These are phyloP conservation scores for Tremellales sp. DNA, from an alignment of 1,284 basidiomycete genomes.

Conservation along the genomic window DNA sequence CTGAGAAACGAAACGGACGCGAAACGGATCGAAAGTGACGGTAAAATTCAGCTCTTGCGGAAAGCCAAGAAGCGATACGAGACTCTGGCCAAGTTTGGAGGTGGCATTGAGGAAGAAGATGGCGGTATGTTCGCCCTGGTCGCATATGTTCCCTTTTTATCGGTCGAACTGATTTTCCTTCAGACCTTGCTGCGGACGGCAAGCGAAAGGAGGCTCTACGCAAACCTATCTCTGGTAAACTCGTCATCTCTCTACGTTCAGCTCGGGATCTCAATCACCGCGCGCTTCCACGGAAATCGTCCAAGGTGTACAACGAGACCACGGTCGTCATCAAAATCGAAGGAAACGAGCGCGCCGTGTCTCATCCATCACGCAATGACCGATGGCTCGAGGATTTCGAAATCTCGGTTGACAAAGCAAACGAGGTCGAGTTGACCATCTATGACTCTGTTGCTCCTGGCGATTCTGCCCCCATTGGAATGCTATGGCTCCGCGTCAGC, in stretches of 20 bases:
- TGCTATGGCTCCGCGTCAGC: conserved; percentile 92
- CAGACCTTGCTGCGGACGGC: conserved; percentile 59
- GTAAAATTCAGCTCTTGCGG: conserved; percentile 90
- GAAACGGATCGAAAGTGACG: conserved; percentile 90
- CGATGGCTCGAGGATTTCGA: conserved; percentile 98
- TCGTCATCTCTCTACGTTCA: conserved; percentile 80
- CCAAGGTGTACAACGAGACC: conserved; percentile 74
- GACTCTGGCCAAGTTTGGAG: conserved; percentile 89
- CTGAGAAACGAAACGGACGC: conserved; percentile 85
- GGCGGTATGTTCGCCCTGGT: conserved; percentile 51
- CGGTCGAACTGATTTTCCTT: neutral
- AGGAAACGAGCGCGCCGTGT: conserved; percentile 86
- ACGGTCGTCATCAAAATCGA: conserved; percentile 93
- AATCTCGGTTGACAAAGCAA: conserved; percentile 94
- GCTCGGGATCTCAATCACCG: conserved; percentile 95
- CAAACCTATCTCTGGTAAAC: conserved; percentile 90
- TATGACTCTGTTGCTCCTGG: conserved; percentile 82
- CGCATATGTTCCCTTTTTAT: neutral
- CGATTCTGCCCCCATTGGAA: conserved; percentile 85
- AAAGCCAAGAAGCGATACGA: conserved; percentile 94
- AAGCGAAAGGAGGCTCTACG: conserved; percentile 86
- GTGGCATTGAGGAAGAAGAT: conserved; percentile 71
- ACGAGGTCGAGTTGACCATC: conserved; percentile 95
- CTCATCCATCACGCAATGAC: conserved; percentile 88
- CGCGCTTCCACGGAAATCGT: conserved; percentile 69